Percentiles rank a stretch among this genome's conserved stretches.
phyloP scores from a whole-genome alignment of 164 flowering plant genomes.

The Tinospora cordifolia region DNA sequence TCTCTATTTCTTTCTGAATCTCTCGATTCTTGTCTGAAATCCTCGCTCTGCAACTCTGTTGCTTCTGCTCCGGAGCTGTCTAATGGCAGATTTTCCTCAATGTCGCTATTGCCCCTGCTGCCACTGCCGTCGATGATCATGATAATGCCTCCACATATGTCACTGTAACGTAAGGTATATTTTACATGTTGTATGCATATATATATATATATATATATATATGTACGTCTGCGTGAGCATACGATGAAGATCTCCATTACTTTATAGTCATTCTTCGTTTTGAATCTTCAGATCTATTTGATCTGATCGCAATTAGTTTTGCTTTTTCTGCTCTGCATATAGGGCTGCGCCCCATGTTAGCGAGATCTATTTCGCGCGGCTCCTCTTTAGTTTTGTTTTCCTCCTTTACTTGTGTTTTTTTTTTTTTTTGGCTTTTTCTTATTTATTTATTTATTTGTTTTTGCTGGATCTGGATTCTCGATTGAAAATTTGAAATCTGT shows the following conservation, averaged over 20 bases:
- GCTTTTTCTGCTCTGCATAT: neutral
- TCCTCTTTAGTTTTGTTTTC: neutral
- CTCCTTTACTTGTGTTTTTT: neutral
- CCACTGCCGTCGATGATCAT: no score
- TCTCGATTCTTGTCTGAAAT: no score
- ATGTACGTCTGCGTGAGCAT: neutral
- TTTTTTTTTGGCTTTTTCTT: neutral
- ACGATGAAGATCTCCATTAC: constrained; percentile 2
- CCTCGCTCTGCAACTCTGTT: neutral
- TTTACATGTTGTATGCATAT: no score
- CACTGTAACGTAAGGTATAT: no score
- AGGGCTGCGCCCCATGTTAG: neutral
- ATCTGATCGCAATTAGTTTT: neutral
- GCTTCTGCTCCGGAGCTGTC: constrained; percentile 10
- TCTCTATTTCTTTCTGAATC: neutral
- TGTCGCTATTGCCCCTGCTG: neutral
- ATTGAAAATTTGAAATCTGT: no score
- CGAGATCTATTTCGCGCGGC: neutral
- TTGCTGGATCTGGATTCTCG: neutral
- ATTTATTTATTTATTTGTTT: no score
- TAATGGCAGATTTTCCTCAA: constrained; percentile 9
- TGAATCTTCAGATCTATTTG: neutral
- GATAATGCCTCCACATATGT: no score
- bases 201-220: no score
- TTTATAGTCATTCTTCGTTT: neutral